Base-by-base conservation (phyloP, 2,329 filamentous ascomycete species). In the Epicoccum nigrum region DNA sequence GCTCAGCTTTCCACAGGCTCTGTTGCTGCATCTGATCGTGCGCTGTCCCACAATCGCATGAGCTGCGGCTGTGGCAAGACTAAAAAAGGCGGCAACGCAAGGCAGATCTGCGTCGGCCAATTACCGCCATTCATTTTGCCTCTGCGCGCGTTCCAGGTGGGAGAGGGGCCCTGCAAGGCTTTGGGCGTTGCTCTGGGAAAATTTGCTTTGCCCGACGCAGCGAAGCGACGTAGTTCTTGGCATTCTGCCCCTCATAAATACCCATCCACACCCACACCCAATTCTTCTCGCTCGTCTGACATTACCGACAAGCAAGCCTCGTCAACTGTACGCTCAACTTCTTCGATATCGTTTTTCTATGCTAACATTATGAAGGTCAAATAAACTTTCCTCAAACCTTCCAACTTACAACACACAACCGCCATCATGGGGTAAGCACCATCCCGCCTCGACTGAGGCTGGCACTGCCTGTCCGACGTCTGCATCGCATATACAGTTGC, bases 381-480 rank as follows among this genome's bases (percentile, higher is more conserved):
- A 31, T 40, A 52, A 52, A 52, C 32, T 43, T 47, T 31, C 43
- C 43, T 45, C 57, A 64, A 65, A 69, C 59, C 61, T 65, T 66
- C 62, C 63, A 67, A 59, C 55, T 40, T 45, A 56, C 58, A 50
- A 53, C 58, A 68, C 62, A 74, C 62, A 75, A 76, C 79, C 78
- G 73, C 74, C 78, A 84, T 58, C 76, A 86, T 86, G 83, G 83
- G 83, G 83, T 86, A 78, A 75, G 82, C 79, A 50, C 54, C 35
- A 37, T 37, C 30, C n/a, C n/a, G n/a, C n/a, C n/a, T n/a, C n/a
- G n/a, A n/a, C n/a, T n/a, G 9, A 15, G 15, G 21, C 15, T 20
- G 25, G 27, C 35, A n/a, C 12, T 25, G 15, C 15, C 32, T 45
- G 53, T 7, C 19, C 42, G 28, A 20, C 32, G 13, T 45, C 32